Percentiles rank a stretch among this genome's conserved stretches.
These are phyloP conservation scores for Croton laevigatus DNA, from an alignment of 441 rosid species.

Conservation along the genomic window DNA sequence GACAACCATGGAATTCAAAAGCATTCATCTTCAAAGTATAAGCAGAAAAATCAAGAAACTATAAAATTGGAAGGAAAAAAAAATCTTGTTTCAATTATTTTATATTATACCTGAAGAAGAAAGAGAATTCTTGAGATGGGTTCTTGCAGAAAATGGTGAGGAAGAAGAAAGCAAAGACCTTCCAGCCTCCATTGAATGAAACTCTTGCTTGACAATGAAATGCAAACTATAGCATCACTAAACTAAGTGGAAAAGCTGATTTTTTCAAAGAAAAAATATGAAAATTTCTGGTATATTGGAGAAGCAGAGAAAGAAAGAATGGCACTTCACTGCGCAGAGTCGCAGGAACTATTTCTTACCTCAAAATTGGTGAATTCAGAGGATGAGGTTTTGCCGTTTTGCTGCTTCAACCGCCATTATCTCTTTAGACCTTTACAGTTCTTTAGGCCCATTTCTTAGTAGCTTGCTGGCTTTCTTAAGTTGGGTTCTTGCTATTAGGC, in stretches of 20 bases:
- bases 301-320: slow-evolving; percentile 18
- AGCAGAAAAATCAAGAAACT: background rate
- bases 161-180: slow-evolving; percentile 60
- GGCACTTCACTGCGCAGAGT: too few species aligned
- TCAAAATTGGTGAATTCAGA: background rate
- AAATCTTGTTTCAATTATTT: background rate
- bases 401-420: background rate
- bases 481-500: background rate
- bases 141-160: slow-evolving; percentile 54
- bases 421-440: background rate
- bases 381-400: slow-evolving; percentile 20
- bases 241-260: too few species aligned
- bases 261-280: too few species aligned
- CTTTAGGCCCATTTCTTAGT: background rate
- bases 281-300: background rate
- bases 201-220: background rate
- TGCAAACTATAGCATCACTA: background rate
- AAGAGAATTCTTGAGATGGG: slow-evolving; percentile 41
- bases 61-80: background rate
- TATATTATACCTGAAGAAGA: slow-evolving; percentile 47
- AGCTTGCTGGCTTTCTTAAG: too few species aligned
- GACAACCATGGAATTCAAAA: background rate
- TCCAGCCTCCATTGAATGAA: slow-evolving; percentile 56
- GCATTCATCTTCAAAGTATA: background rate
- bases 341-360: too few species aligned